Percentiles rank a stretch among this genome's conserved stretches.
phyloP scores from a whole-genome alignment of 1,284 basidiomycete species.

The Moesziomyces sp. region DNA sequence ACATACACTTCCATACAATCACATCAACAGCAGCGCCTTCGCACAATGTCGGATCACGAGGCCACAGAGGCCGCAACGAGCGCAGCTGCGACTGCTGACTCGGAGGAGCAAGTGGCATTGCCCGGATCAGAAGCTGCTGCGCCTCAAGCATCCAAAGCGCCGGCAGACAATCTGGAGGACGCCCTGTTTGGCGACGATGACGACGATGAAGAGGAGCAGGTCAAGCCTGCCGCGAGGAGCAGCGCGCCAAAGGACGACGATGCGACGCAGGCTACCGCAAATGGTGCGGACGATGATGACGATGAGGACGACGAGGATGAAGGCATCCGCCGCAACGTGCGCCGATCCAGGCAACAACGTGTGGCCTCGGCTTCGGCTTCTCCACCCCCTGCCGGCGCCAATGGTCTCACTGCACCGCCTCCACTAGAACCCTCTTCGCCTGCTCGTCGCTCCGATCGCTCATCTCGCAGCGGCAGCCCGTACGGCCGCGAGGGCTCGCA shows the following conservation, averaged over 20 bases:
- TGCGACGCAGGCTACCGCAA: not conserved
- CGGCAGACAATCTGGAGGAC: constrained; percentile 33
- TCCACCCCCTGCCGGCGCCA: constrained; percentile 27
- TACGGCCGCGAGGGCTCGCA: constrained; percentile 33
- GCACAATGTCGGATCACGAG: constrained; percentile 44
- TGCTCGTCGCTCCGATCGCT: constrained; percentile 14
- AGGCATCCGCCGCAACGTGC: constrained; percentile 33
- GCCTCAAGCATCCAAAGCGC: constrained; percentile 4
- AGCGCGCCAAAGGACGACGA: constrained; percentile 7
- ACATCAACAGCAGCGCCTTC: not conserved
- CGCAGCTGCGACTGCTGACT: constrained; percentile 2
- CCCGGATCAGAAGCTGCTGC: constrained; percentile 6
- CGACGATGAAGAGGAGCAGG: constrained; percentile 38
- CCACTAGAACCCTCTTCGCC: constrained; percentile 29
- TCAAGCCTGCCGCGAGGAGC: constrained; percentile 11
- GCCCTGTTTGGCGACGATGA: constrained; percentile 53
- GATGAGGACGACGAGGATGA: constrained; percentile 47
- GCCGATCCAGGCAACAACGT: constrained; percentile 38
- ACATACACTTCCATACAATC: constrained; percentile 1
- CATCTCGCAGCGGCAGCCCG: constrained; percentile 37
- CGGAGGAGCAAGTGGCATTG: constrained; percentile 16
- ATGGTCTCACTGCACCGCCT: constrained; percentile 23
- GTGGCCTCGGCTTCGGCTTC: constrained; percentile 38
- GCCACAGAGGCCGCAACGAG: constrained; percentile 2
- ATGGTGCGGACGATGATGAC: constrained; percentile 13